Base-by-base conservation (phyloP, 2,329 filamentous ascomycete species). In the Botryotinia convoluta region DNA sequence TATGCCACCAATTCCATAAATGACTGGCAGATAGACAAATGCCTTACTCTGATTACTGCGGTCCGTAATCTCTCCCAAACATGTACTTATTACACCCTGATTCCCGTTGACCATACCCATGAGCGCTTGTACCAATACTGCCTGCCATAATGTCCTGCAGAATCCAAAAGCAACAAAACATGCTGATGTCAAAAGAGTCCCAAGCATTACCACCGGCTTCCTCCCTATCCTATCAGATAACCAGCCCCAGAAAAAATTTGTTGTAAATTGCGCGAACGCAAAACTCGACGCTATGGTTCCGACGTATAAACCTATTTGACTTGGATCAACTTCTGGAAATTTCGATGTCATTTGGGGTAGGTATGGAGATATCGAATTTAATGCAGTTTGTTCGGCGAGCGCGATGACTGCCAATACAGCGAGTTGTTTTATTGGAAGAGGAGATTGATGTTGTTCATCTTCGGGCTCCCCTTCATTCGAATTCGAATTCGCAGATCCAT, bases 81-180 rank as follows among this genome's bases (percentile, higher is more conserved):
- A 97, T 0, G 96, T 98, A 12, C 94, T 95, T 22, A 99, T 94
- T 20, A 98, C 91, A 7, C 94, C 95, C 44, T 96, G 94, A 79
- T 99, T 99, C 70, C 96, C 96, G 81, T 98, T 99, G 69, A 97
- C 89, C 71, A 97, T 81, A 5, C 96, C 96, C 94, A 98, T 98
- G 76, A 95, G 84, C 2, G 92, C 89, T 81, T 99, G 96, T 1
- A 97, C 93, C 26, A 93, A 76, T 22, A 98, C 87, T 3, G 97
- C 91, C 81, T 98, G 95, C 89, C 91, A 93, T 74, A 97, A 89
- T 2, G 87, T 91, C 75, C 84, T 89, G 81, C 94, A 97, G 79
- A 98, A 94, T 5, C 95, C 96, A 81, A 99, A 99, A 0, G 89
- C 89, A 59, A 92, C 82, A 80, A 98, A 98, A 80, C 93, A 97